Conservation (phyloP, 2,329 filamentous ascomycete species). For the Fusarium concolor region DNA sequence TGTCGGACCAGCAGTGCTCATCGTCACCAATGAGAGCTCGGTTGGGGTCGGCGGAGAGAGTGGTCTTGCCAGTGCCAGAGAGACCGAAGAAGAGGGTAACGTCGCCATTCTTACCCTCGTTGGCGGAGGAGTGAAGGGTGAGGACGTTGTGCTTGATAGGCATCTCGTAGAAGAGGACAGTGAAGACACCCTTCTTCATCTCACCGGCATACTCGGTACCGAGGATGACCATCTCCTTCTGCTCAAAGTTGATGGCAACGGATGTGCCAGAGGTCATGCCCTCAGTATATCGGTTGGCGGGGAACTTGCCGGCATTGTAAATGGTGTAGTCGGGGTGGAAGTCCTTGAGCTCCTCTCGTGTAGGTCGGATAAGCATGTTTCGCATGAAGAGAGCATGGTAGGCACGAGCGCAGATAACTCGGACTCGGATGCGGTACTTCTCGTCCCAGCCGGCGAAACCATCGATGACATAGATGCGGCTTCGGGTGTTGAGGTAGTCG, state of each 20-base stretch:
- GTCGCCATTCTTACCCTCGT: constrained; percentile 93
- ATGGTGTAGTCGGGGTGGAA: constrained; percentile 99
- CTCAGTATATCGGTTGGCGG: constrained; percentile 96
- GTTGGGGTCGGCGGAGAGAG: constrained; percentile 95
- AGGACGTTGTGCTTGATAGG: constrained; percentile 99
- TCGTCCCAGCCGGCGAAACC: constrained; percentile 98
- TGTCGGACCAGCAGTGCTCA: constrained; percentile 99
- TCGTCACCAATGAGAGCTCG: constrained; percentile 97
- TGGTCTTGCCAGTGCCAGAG: constrained; percentile 98
- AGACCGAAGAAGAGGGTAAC: constrained; percentile 99
- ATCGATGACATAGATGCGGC: constrained; percentile 98
- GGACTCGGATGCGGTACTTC: constrained; percentile 96
- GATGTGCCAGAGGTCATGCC: constrained; percentile 99
- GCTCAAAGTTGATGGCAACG: constrained; percentile 97
- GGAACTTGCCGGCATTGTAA: constrained; percentile 99
- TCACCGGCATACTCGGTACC: constrained; percentile 95
- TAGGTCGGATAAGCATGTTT: constrained; percentile 99
- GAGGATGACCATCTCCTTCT: constrained; percentile 99
- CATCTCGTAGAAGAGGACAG: constrained; percentile 99
- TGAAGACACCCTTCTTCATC: constrained; percentile 96
- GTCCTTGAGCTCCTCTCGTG: constrained; percentile 89
- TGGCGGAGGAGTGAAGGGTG: constrained; percentile 97
- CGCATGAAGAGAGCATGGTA: constrained; percentile 99
- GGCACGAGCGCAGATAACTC: constrained; percentile 97
- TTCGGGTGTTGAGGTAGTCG: constrained; percentile 98